Conservation (phyloP, 805 yeast genomes). For the Pichia nanzhaoensis region DNA sequence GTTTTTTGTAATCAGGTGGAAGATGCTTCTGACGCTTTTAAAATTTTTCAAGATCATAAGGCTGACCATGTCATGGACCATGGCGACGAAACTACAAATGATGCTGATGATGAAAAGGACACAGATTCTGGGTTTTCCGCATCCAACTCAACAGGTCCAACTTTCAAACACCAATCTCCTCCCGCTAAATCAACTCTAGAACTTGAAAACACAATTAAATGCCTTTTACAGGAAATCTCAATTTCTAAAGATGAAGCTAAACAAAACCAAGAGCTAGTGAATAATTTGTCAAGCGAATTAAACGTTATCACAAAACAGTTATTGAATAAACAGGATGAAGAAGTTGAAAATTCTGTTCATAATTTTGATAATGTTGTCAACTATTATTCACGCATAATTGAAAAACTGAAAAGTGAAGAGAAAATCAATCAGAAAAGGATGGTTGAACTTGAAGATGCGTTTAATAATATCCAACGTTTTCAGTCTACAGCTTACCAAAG, state of each 20-base stretch:
- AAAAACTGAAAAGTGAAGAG: neutral
- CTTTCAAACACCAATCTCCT: neutral
- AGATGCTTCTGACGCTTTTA: neutral
- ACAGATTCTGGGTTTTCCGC: neutral
- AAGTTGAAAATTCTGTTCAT: neutral
- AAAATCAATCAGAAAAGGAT: neutral
- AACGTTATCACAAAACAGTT: neutral
- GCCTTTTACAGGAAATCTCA: neutral
- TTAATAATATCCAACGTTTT: conserved; percentile 4
- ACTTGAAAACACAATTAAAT: neutral
- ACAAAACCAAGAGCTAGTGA: neutral
- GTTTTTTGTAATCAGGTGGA: neutral
- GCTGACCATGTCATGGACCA: neutral
- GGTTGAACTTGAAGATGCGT: conserved; percentile 2
- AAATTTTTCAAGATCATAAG: too few relatives aligned
- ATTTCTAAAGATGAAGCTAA: neutral
- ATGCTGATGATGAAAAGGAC: conserved; percentile 6
- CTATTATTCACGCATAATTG: conserved; percentile 1
- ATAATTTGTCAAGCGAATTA: neutral
- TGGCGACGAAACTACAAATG: neutral
- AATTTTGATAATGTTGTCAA: neutral
- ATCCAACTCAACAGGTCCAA: neutral
- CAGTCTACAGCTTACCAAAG: conserved; percentile 6
- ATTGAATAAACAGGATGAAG: neutral
- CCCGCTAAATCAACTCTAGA: neutral